Base-by-base conservation (phyloP, 129 eudicot species). In the Ambrosia artemisiifolia region DNA sequence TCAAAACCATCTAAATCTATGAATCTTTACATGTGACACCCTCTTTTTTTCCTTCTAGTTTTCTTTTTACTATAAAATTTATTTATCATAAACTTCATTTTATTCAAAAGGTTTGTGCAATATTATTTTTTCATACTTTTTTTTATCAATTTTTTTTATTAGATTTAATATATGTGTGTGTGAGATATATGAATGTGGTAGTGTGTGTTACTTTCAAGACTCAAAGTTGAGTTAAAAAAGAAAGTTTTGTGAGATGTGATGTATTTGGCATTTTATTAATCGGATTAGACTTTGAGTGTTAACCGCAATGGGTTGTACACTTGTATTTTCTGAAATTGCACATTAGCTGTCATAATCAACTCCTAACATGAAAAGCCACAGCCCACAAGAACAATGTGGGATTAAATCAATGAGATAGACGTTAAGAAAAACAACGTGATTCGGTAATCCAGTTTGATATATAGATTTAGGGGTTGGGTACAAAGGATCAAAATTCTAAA, bases 331-430 rank as follows among this genome's bases (percentile, higher is more conserved):
- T 18, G 48, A 63, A 74, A 35, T 33, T 63, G 63, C 63, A 63
- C 70, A 63, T 50, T 74, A 74, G n/a, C 53, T 74, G 71, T 64
- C 78, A 49, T 64, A 19, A 49, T 63, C 71, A 40, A 19, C 38
- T 73, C 63, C 30, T 73, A 73, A 19, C 63, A 62, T 73, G 70
- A 63, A 62, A 33, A 73, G 70, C 62, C 50, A 73, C 70, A 33
- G 62, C 62, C 62, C 50, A 73, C 70, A 73, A 48, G 70, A 63
- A 73, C 78, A 62, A 60, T 46, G 69, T 49, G 69, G 67, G 61
- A 72, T 55, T 55, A 55, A 19, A 55, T 55, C 62, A 20, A 55
- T 28, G 64, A 28, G 17, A 57, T 4, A 24, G 40, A 57, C 63
- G 7, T 53, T 18, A 53, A 53, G 14, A 17, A 53, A 13, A 17